These are phyloP conservation scores for Taphrina confusa DNA, from an alignment of 1,139 yeast genomes.

Conservation along the genomic window DNA sequence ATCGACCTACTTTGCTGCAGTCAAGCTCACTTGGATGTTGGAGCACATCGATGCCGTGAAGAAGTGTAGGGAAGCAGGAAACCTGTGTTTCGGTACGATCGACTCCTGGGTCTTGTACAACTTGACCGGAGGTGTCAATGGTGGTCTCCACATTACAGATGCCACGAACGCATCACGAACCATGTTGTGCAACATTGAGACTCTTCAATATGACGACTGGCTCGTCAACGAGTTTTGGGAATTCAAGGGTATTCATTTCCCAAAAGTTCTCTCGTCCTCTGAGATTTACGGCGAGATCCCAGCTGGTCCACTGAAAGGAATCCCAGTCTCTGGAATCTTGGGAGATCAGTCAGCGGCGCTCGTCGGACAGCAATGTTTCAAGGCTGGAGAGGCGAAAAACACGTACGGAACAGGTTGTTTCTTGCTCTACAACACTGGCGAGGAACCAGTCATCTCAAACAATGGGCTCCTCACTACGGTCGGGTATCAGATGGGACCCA, in stretches of 20 bases:
- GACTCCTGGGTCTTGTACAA: conserved; percentile 93
- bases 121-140: conserved; percentile 62
- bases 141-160: conserved; percentile 63
- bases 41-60: conserved; percentile 74
- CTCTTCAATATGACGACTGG: conserved; percentile 72
- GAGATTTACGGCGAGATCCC: conserved; percentile 68
- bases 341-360: conserved; percentile 95
- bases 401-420: conserved; percentile 98
- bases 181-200: conserved; percentile 80
- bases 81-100: conserved; percentile 88
- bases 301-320: conserved; percentile 50
- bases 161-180: conserved; percentile 91
- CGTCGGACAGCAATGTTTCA: conserved; percentile 87
- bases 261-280: conserved; percentile 77
- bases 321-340: conserved; percentile 84
- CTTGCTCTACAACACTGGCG: conserved; percentile 83
- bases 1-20: conserved; percentile 88
- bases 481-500: conserved; percentile 82
- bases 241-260: conserved; percentile 60
- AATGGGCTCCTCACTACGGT: conserved; percentile 87
- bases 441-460: conserved; percentile 56
- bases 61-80: conserved; percentile 71
- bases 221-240: conserved; percentile 72
- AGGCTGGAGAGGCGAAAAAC: conserved; percentile 85
- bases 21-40: conserved; percentile 85